Percentiles rank a stretch among this genome's conserved stretches.
These are phyloP conservation scores for Phytophthora sansomeana DNA, from an alignment of 352 stramenopile species.

Conservation along the genomic window DNA sequence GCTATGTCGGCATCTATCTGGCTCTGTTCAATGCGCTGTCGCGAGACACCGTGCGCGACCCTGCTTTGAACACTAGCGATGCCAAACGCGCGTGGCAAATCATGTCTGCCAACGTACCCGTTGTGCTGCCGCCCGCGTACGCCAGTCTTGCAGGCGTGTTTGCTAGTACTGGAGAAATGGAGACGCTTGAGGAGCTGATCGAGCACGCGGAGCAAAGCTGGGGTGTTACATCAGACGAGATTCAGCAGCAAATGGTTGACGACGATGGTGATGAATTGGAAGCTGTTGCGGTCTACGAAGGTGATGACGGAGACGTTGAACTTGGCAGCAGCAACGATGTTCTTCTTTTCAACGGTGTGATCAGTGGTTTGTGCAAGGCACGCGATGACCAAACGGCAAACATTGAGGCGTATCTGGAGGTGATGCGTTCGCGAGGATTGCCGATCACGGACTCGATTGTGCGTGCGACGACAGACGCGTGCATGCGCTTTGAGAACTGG, in stretches of 20 bases:
- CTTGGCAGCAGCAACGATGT: constrained; percentile 39
- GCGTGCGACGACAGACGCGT: constrained; percentile 75
- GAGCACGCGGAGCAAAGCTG: constrained; percentile 58
- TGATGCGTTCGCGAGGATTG: constrained; percentile 58
- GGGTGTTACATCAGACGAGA: constrained; percentile 30
- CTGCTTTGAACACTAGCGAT: constrained; percentile 71
- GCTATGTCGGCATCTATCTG: constrained; percentile 69
- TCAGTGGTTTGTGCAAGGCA: constrained; percentile 83
- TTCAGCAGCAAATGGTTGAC: constrained; percentile 39
- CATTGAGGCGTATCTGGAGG: constrained; percentile 66
- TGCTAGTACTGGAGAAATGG: constrained; percentile 74
- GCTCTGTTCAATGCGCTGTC: constrained; percentile 87
- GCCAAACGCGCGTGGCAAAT: constrained; percentile 81
- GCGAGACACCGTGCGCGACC: constrained; percentile 66
- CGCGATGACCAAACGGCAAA: constrained; percentile 71
- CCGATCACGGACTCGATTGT: constrained; percentile 81
- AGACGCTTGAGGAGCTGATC: constrained; percentile 72
- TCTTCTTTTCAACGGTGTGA: constrained; percentile 81
- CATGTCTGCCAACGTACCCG: constrained; percentile 71
- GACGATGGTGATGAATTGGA: constrained; percentile 42
- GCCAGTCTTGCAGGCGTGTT: constrained; percentile 86
- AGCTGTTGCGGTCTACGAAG: constrained; percentile 32
- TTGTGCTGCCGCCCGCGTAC: constrained; percentile 77
- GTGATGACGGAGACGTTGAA: constrained; percentile 38
- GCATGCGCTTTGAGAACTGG: constrained; percentile 75